A percentile compares a stretch with the other conserved stretches of the same genome.
phyloP scores from a whole-genome alignment of 306 rosid genomes.

The Gynostemma pentaphyllum region DNA sequence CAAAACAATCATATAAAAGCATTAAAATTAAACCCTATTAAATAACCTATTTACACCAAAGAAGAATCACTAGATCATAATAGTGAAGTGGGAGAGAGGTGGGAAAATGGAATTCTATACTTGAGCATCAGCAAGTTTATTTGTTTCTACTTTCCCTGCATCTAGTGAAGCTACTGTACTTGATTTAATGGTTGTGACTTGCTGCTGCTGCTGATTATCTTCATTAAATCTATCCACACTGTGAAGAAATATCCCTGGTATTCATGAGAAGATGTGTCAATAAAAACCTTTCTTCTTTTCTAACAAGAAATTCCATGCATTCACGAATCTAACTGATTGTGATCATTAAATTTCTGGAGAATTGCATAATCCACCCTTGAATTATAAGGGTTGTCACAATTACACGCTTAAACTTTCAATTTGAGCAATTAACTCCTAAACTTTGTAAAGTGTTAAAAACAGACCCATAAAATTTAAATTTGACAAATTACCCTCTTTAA shows the following conservation, averaged over 20 bases:
- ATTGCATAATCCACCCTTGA: no score
- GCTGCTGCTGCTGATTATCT: conserved; percentile 24
- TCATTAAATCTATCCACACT: conserved; percentile 55
- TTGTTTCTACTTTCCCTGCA: conserved; percentile 13
- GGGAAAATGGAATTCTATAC: background rate
- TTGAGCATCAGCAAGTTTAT: background rate
- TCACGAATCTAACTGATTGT: no score
- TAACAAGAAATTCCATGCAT: background rate
- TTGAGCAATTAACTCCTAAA: no score
- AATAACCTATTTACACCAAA: background rate
- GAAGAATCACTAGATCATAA: background rate
- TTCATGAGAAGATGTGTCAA: background rate
- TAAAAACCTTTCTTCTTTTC: background rate
- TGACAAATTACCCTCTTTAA: no score
- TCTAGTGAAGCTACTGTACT: conserved; percentile 38
- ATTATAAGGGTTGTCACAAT: no score
- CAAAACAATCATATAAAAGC: background rate
- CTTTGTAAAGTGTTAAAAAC: no score
- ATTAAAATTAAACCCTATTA: background rate
- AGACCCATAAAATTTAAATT: no score
- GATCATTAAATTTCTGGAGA: no score
- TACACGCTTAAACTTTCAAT: no score
- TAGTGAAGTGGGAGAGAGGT: background rate
- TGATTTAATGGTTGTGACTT: conserved; percentile 15
- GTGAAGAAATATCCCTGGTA: conserved; percentile 40